Conservation (phyloP, 768 basidiomycete species). For the Kwoniella bestiolae region DNA sequence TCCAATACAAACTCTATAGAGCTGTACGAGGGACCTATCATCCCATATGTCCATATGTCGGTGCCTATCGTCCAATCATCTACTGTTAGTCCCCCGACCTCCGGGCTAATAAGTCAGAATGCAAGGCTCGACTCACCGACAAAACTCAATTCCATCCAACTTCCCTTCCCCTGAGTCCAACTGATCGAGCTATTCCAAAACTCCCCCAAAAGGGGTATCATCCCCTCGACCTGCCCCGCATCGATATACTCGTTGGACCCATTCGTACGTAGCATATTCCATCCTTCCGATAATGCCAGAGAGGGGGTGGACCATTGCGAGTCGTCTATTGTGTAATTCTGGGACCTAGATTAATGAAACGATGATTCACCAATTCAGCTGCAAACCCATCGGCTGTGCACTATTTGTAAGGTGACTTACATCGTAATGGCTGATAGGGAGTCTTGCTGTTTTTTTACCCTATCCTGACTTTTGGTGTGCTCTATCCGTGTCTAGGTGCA, state of each 20-base stretch:
- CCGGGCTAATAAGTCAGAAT: too few species aligned
- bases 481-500: too few species aligned
- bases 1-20: constrained; percentile 29
- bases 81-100: too few species aligned
- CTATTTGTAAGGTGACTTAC: neutral
- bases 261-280: constrained; percentile 44
- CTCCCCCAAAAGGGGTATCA: constrained; percentile 26
- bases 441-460: too few species aligned
- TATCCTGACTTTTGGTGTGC: too few species aligned
- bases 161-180: too few species aligned
- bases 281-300: constrained; percentile 36
- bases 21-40: constrained; percentile 32
- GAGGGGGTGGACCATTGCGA: constrained; percentile 40
- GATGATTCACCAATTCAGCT: too few species aligned
- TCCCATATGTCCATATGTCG: constrained; percentile 39
- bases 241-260: constrained; percentile 36
- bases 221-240: constrained; percentile 13
- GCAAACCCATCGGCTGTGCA: too few species aligned
- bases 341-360: constrained; percentile 31
- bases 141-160: neutral
- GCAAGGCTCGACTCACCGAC: too few species aligned
- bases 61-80: constrained; percentile 18
- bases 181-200: constrained; percentile 35
- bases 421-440: too few species aligned
- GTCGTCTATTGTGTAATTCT: constrained; percentile 46